A percentile compares a stretch with the other conserved stretches of the same genome.
Evolutionary conservation across 2,329 filamentous ascomycete genomes (phyloP).

Genomic region (Trichophyton equinum): DNA sequence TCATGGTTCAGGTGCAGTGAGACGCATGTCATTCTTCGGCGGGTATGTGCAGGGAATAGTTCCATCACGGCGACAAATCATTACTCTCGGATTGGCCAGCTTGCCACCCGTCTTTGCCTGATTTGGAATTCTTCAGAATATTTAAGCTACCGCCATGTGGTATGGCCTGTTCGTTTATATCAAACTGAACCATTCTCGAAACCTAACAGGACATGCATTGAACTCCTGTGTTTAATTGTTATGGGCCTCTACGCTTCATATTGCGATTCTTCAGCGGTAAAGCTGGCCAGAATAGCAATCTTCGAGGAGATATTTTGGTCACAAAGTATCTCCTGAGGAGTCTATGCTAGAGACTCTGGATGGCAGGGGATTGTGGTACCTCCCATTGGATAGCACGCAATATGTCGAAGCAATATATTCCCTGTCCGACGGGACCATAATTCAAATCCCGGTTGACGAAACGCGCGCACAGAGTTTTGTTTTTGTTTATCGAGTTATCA

Average conservation of each 20-base stretch:
- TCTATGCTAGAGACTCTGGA: background rate
- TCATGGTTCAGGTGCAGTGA: background rate
- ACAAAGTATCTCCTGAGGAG: background rate
- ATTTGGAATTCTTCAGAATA: background rate
- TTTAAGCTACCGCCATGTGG: conserved; percentile 3
- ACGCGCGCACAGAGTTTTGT: background rate
- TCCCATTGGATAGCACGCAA: background rate
- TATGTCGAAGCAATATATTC: background rate
- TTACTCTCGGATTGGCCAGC: background rate
- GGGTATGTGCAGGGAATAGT: background rate
- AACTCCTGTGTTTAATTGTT: background rate
- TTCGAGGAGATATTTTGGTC: background rate
- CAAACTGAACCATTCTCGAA: background rate
- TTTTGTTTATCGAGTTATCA: background rate
- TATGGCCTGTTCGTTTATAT: background rate
- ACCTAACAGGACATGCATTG: background rate
- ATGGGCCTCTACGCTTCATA: background rate
- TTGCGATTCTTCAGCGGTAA: background rate
- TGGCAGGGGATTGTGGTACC: background rate
- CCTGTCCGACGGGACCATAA: background rate
- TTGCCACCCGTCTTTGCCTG: background rate
- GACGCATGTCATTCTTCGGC: conserved; percentile 1
- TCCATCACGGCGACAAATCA: background rate
- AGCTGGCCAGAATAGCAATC: background rate
- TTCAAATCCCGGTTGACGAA: background rate